Evolutionary conservation across 352 stramenopile genomes (phyloP).

Genomic region (Globisporangium orthogonon): DNA sequence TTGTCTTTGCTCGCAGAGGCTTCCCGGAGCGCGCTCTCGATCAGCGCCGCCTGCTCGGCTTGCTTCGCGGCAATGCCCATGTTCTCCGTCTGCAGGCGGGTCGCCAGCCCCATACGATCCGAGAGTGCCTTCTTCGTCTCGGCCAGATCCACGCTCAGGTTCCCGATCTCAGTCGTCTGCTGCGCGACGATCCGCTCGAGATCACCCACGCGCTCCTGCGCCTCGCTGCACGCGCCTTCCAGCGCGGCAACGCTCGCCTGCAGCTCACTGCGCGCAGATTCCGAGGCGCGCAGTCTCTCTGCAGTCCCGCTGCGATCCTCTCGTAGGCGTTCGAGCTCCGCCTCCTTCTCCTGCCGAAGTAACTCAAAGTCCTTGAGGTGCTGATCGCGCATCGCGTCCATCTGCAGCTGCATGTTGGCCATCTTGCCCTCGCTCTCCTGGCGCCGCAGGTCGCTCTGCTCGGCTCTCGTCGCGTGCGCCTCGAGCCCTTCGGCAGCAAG

Average conservation of each 20-base stretch:
- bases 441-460: slow-evolving; percentile 45
- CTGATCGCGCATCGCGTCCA: slow-evolving; percentile 47
- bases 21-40: slow-evolving; percentile 64
- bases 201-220: slow-evolving; percentile 30
- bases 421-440: slow-evolving; percentile 49
- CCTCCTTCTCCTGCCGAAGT: slow-evolving; percentile 53
- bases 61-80: slow-evolving; percentile 78
- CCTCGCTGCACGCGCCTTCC: slow-evolving; percentile 27
- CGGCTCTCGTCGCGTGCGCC: slow-evolving; percentile 47
- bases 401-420: slow-evolving; percentile 34
- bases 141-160: slow-evolving; percentile 64
- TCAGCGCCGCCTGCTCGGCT: slow-evolving; percentile 67
- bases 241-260: slow-evolving; percentile 22
- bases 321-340: slow-evolving; percentile 39
- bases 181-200: slow-evolving; percentile 41
- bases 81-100: slow-evolving; percentile 80
- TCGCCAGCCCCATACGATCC: slow-evolving; percentile 72
- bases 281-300: slow-evolving; percentile 20
- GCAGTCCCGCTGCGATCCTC: slow-evolving; percentile 23
- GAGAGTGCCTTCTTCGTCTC: slow-evolving; percentile 84
- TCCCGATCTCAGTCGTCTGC: slow-evolving; percentile 53
- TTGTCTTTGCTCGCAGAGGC: slow-evolving; percentile 31
- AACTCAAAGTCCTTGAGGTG: slow-evolving; percentile 58
- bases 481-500: slow-evolving; percentile 67
- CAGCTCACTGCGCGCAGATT: slow-evolving; percentile 23